Percentiles rank a stretch among this genome's conserved stretches.
phyloP scores from a whole-genome alignment of 2,329 filamentous ascomycete genomes.

The Ramularia endophylla region DNA sequence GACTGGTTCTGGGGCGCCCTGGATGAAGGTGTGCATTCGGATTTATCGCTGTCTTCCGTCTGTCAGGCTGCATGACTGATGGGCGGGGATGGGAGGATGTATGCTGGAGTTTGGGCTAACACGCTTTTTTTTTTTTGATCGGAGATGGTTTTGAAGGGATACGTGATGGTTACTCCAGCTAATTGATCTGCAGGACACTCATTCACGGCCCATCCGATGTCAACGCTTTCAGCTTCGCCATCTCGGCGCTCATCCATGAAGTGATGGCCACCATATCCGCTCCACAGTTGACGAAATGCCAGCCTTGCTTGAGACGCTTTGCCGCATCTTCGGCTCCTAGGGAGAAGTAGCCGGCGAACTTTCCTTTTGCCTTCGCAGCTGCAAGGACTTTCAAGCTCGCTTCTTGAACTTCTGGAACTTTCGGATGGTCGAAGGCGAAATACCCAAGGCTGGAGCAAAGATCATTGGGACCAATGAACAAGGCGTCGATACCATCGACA shows the following conservation, averaged over 20 bases:
- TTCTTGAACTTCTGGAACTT: slow-evolving; percentile 11
- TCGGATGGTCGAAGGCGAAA: slow-evolving; percentile 12
- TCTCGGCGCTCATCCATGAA: slow-evolving; percentile 10
- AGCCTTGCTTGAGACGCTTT: slow-evolving; percentile 7
- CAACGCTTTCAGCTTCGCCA: slow-evolving; percentile 9
- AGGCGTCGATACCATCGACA: slow-evolving; percentile 44
- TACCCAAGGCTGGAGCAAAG: slow-evolving; percentile 33
- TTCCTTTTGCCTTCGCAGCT: slow-evolving; percentile 10
- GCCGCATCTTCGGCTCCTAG: slow-evolving; percentile 9
- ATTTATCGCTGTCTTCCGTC: too few species aligned
- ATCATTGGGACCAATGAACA: slow-evolving; percentile 52
- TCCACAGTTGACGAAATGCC: slow-evolving; percentile 15
- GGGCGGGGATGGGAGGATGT: too few species aligned
- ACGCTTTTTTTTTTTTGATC: too few species aligned
- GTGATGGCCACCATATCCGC: slow-evolving; percentile 12
- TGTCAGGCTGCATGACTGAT: too few species aligned
- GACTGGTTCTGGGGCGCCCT: too few species aligned
- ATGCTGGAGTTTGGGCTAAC: too few species aligned
- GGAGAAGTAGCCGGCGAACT: slow-evolving; percentile 12
- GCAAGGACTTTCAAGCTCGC: slow-evolving; percentile 9
- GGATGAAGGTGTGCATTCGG: too few species aligned
- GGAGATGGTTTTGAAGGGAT: too few species aligned
- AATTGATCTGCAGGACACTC: too few species aligned
- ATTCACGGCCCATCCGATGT: too few species aligned
- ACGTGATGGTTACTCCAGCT: too few species aligned